These are phyloP conservation scores for Mentha longifolia DNA, from an alignment of 257 asterid species.

Conservation along the genomic window DNA sequence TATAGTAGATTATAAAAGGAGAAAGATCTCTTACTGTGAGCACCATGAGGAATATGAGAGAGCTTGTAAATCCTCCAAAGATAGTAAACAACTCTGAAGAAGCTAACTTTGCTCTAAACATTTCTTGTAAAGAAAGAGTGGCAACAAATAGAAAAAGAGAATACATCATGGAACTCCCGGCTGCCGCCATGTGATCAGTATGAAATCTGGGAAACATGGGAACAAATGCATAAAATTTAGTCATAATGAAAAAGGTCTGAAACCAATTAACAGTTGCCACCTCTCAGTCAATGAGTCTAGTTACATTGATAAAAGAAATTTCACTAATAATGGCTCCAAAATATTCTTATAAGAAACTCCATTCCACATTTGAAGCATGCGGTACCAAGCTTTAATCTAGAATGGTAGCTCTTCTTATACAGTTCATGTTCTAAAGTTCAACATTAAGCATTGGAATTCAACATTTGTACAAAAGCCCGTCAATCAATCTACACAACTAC, in stretches of 20 bases:
- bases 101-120: slow-evolving; percentile 77
- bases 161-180: slow-evolving; percentile 88
- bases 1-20: background rate
- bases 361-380: background rate
- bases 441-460: background rate
- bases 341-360: slow-evolving; percentile 11
- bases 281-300: slow-evolving; percentile 11
- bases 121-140: slow-evolving; percentile 81
- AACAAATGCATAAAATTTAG: background rate
- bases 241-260: background rate
- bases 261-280: slow-evolving; percentile 15
- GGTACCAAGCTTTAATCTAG: background rate
- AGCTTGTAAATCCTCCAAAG: slow-evolving; percentile 92
- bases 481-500: slow-evolving; percentile 6
- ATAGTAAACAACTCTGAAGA: slow-evolving; percentile 91
- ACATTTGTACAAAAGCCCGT: slow-evolving; percentile 2
- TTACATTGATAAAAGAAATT: background rate
- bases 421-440: background rate
- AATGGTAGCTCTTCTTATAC: background rate
- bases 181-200: slow-evolving; percentile 62
- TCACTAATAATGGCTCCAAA: background rate
- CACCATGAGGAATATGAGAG: slow-evolving; percentile 72
- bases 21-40: slow-evolving; percentile 58
- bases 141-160: slow-evolving; percentile 74
- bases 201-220: slow-evolving; percentile 27